Base-by-base conservation (phyloP, 2,329 filamentous ascomycete species). In the Microcyclosporella mali region DNA sequence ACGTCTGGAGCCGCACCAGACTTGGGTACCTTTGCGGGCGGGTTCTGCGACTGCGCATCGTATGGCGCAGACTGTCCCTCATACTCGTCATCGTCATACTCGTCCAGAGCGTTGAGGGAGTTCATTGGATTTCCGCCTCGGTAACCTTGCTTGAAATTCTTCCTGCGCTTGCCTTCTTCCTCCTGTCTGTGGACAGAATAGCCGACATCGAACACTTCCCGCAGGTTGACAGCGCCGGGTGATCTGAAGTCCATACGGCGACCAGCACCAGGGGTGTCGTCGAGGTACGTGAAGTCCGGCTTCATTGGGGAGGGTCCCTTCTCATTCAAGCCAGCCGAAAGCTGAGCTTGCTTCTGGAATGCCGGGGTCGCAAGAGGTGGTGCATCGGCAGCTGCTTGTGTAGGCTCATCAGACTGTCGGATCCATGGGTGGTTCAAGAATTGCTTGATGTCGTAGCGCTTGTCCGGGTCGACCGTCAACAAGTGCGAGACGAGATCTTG, bases 361-460 rank as follows among this genome's bases (percentile, higher is more conserved):
- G 80, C 70, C 6, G 82, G 82, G 0, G 82, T 85, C 10, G 82
- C 82, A n/a, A 85, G 71, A 36, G 82, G 82, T 37, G 83, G 82
- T 12, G 82, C 83, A 56, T 86, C 82, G 3, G 73, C 70, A 12
- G 82, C 82, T 3, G 82, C 77, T 45, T 77, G 72, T 0, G 82
- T 86, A 28, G 75, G 73, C 62, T 86, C 82, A 37, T 80, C 76
- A 1, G 79, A 82, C 46, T 81, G 76, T 37, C 79, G 79, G 55
- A 97, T 85, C 92, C 92, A 98, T 0, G 92, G 92, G 58, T 98
- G 92, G n/a, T 77, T 78, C 45, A 98, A 72, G 69, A 98, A 98
- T 60, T 97, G 83, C 46, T 78, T 81, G 62, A 98, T 98, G 2
- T 87, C 89, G 67, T 88, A 98, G 14, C 92, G 82, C 73, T 95